Conservation (phyloP, 164 flowering plant genomes). For the Pachysandra terminalis region DNA sequence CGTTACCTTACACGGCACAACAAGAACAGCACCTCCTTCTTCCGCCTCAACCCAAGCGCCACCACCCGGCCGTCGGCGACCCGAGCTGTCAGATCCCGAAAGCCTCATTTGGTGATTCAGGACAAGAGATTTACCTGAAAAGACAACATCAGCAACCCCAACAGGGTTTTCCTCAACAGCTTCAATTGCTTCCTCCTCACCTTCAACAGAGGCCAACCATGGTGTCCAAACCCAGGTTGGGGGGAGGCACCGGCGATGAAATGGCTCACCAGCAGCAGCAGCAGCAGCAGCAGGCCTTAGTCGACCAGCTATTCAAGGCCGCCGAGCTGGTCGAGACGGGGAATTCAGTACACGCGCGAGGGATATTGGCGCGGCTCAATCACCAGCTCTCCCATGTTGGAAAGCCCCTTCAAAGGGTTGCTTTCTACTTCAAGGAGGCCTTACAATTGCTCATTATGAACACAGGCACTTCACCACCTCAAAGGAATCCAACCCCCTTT, state of each 20-base stretch:
- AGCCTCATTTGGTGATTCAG: slow-evolving; percentile 36
- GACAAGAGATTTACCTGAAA: slow-evolving; percentile 37
- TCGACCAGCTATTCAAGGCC: slow-evolving; percentile 76
- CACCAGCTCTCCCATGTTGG: slow-evolving; percentile 90
- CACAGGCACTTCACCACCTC: slow-evolving; percentile 25
- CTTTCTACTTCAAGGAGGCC: slow-evolving; percentile 85
- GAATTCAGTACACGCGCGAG: slow-evolving; percentile 85
- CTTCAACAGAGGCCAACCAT: slow-evolving; percentile 33
- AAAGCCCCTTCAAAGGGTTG: slow-evolving; percentile 76
- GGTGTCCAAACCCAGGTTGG: slow-evolving; percentile 34
- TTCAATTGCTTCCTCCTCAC: slow-evolving; percentile 36
- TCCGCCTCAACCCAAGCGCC: slow-evolving; percentile 64
- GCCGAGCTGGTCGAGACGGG: slow-evolving; percentile 87
- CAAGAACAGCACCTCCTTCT: slow-evolving; percentile 44
- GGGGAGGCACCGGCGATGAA: slow-evolving; percentile 22
- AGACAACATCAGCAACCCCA: slow-evolving; percentile 30
- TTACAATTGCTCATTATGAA: slow-evolving; percentile 41
- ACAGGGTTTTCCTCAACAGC: slow-evolving; percentile 33
- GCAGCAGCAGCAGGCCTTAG: slow-evolving; percentile 46
- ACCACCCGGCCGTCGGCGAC: slow-evolving; percentile 28
- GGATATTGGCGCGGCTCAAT: slow-evolving; percentile 99
- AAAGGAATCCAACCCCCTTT: slow-evolving; percentile 30
- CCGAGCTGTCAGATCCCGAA: slow-evolving; percentile 28
- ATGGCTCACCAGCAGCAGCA: slow-evolving; percentile 32
- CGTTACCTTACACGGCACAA: slow-evolving; percentile 32